Conservation (phyloP, 192 early-diverging fungal species). For the Spizellomyces punctatus region DNA sequence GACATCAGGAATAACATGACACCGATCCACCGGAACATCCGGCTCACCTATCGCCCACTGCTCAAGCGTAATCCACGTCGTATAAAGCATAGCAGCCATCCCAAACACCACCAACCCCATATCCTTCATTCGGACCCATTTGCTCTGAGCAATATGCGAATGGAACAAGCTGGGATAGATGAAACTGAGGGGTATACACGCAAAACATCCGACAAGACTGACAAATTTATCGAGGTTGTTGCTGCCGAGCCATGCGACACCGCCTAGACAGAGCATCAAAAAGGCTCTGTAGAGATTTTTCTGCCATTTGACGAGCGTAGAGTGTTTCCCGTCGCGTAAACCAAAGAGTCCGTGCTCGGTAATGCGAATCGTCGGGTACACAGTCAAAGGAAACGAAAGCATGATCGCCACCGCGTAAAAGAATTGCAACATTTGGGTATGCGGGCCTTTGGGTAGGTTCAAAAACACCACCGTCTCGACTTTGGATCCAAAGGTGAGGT, state of each 20-base stretch:
- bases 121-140: slow-evolving; percentile 53
- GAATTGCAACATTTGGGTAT: slow-evolving; percentile 74
- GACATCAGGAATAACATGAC: not conserved
- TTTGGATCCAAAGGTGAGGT: slow-evolving; percentile 81
- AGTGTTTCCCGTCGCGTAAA: slow-evolving; percentile 73
- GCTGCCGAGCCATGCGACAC: slow-evolving; percentile 75
- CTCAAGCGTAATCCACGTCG: slow-evolving; percentile 75
- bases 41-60: slow-evolving; percentile 57
- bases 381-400: slow-evolving; percentile 87
- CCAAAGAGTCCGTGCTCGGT: slow-evolving; percentile 85
- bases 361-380: slow-evolving; percentile 94
- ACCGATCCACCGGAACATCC: slow-evolving; percentile 52
- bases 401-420: slow-evolving; percentile 92
- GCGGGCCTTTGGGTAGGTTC: slow-evolving; percentile 74
- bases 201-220: slow-evolving; percentile 78
- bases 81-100: slow-evolving; percentile 72
- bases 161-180: slow-evolving; percentile 90
- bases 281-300: slow-evolving; percentile 80
- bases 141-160: slow-evolving; percentile 44
- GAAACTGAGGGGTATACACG: slow-evolving; percentile 74
- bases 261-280: slow-evolving; percentile 67
- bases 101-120: slow-evolving; percentile 69
- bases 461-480: slow-evolving; percentile 88
- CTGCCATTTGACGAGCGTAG: slow-evolving; percentile 77
- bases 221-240: slow-evolving; percentile 82